These are phyloP conservation scores for Dipodascopsis tothii DNA, from an alignment of 805 yeast genomes.

Conservation along the genomic window DNA sequence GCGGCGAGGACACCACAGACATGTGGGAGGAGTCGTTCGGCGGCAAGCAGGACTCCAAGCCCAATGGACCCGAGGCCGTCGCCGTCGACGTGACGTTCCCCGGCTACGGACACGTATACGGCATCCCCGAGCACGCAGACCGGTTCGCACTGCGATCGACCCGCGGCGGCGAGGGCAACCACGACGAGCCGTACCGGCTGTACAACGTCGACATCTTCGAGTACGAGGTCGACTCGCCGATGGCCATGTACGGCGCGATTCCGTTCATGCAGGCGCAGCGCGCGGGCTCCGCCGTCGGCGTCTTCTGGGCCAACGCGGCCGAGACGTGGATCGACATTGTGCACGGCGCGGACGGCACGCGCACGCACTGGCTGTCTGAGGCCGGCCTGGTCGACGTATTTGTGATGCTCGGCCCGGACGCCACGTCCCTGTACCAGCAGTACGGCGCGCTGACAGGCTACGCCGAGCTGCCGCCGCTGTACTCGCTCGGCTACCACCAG, in stretches of 20 bases:
- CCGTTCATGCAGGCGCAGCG: slow-evolving; percentile 75
- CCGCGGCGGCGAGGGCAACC: slow-evolving; percentile 28
- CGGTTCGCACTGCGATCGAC: slow-evolving; percentile 69
- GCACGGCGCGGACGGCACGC: slow-evolving; percentile 28
- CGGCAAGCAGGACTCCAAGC: slow-evolving; percentile 52
- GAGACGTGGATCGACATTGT: slow-evolving; percentile 81
- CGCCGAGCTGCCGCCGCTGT: slow-evolving; percentile 63
- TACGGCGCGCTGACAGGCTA: slow-evolving; percentile 70
- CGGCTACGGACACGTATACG: slow-evolving; percentile 62
- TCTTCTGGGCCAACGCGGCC: slow-evolving; percentile 89
- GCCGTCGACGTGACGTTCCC: slow-evolving; percentile 67
- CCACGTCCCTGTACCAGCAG: slow-evolving; percentile 49
- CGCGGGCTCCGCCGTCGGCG: slow-evolving; percentile 53
- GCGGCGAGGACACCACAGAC: slow-evolving; percentile 46
- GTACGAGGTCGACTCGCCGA: slow-evolving; percentile 70
- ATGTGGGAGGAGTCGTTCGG: slow-evolving; percentile 72
- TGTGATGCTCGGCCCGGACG: slow-evolving; percentile 51
- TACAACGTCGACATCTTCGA: slow-evolving; percentile 94
- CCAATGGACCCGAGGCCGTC: slow-evolving; percentile 80
- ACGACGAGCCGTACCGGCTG: slow-evolving; percentile 70
- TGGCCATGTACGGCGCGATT: slow-evolving; percentile 93
- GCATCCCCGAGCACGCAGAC: slow-evolving; percentile 97
- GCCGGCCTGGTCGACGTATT: slow-evolving; percentile 74
- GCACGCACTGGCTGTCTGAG: slow-evolving; percentile 91
- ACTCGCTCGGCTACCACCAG: slow-evolving; percentile 87